A percentile compares a stretch with the other conserved stretches of the same genome.
These are phyloP conservation scores for Paracamarosporium sp. DNA, from an alignment of 2,329 filamentous ascomycete species.

Conservation along the genomic window DNA sequence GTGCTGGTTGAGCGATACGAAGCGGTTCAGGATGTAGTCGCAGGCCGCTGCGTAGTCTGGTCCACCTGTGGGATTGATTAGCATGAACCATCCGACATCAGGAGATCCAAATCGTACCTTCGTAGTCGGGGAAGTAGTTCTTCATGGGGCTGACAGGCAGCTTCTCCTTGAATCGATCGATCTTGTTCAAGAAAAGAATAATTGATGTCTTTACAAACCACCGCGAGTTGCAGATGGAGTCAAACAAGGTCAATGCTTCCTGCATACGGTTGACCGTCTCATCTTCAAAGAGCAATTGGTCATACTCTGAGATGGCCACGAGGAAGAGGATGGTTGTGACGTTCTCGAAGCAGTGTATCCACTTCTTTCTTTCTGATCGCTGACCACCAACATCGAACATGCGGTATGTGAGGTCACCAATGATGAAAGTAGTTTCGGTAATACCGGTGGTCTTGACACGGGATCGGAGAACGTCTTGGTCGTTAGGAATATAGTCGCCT, in stretches of 20 bases:
- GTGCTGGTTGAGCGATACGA: slow-evolving; percentile 97
- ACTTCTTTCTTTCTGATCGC: slow-evolving; percentile 97
- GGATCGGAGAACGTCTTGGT: slow-evolving; percentile 92
- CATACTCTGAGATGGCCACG: slow-evolving; percentile 96
- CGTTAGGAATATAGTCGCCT: slow-evolving; percentile 91
- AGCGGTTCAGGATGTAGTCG: slow-evolving; percentile 98
- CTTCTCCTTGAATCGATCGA: slow-evolving; percentile 78
- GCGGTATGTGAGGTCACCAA: slow-evolving; percentile 90
- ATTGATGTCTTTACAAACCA: slow-evolving; percentile 78
- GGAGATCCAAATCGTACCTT: slow-evolving; percentile 55
- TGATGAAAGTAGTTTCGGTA: slow-evolving; percentile 95
- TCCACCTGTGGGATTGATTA: slow-evolving; percentile 63
- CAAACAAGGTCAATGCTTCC: slow-evolving; percentile 73
- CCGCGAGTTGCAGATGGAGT: slow-evolving; percentile 74
- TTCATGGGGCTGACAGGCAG: slow-evolving; percentile 75
- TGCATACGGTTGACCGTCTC: slow-evolving; percentile 84
- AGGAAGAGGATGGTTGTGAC: slow-evolving; percentile 96
- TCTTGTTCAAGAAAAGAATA: slow-evolving; percentile 78
- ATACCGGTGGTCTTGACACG: slow-evolving; percentile 99
- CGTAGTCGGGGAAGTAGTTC: slow-evolving; percentile 79
- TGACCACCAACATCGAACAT: slow-evolving; percentile 99
- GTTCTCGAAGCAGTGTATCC: slow-evolving; percentile 99
- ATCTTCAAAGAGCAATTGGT: slow-evolving; percentile 94
- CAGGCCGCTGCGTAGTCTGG: slow-evolving; percentile 95
- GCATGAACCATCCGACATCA: not conserved